phyloP scores from a whole-genome alignment of 495 filamentous ascomycete species.

The Penicillium manginii region DNA sequence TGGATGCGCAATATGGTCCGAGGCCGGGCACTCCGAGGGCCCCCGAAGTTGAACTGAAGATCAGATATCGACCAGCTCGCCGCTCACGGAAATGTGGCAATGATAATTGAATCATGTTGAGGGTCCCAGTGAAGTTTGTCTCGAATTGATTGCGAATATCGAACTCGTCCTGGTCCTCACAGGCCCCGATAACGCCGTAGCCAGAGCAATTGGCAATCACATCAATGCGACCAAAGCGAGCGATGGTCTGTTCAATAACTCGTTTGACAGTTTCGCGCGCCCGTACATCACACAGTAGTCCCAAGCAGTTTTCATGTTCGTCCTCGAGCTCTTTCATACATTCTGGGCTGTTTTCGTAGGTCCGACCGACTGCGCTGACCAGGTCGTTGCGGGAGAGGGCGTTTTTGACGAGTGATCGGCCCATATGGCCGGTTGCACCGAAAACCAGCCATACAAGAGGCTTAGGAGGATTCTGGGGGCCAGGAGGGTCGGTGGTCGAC shows the following conservation, averaged over 20 bases:
- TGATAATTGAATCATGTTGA: constrained; percentile 90
- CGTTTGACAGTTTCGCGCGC: constrained; percentile 74
- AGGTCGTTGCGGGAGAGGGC: constrained; percentile 81
- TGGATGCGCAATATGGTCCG: constrained; percentile 93
- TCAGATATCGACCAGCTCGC: constrained; percentile 78
- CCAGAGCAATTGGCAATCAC: constrained; percentile 90
- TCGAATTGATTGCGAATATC: constrained; percentile 96
- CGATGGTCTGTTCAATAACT: constrained; percentile 69
- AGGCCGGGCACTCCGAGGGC: constrained; percentile 89
- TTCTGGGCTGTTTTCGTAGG: constrained; percentile 76
- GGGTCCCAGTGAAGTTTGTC: constrained; percentile 92
- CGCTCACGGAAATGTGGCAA: constrained; percentile 84
- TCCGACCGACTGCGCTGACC: constrained; percentile 86
- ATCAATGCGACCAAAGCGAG: constrained; percentile 80
- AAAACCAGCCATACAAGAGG: constrained; percentile 89
- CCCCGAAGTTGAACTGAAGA: constrained; percentile 90
- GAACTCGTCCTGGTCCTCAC: constrained; percentile 94
- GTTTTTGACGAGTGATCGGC: constrained; percentile 82
- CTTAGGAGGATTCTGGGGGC: constrained; percentile 69
- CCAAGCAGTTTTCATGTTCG: constrained; percentile 65
- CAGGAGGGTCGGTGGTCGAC: constrained; percentile 77
- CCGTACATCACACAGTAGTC: constrained; percentile 87
- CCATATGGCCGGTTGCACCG: constrained; percentile 94
- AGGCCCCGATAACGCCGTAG: constrained; percentile 92
- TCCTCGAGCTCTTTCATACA: constrained; percentile 63